phyloP scores from a whole-genome alignment of 305 asterid species.

The Fraxinus dipetala region DNA sequence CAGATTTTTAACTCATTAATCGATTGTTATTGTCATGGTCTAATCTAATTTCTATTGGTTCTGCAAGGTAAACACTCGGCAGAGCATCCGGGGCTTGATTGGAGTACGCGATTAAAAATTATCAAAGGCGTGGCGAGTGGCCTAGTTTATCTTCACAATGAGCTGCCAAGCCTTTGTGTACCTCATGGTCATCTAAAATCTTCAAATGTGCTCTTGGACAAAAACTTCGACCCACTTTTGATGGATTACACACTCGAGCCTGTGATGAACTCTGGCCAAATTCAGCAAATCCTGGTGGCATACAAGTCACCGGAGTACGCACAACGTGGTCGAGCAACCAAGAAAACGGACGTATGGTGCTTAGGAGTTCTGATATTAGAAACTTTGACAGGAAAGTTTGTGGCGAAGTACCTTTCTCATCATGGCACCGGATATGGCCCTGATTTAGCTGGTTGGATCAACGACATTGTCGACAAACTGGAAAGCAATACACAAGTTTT shows the following conservation, averaged over 20 bases:
- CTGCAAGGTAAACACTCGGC: conserved; percentile 48
- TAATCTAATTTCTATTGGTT: neutral
- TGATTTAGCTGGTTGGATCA: conserved; percentile 49
- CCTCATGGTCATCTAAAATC: conserved; percentile 79
- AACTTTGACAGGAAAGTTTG: conserved; percentile 56
- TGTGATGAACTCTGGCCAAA: conserved; percentile 55
- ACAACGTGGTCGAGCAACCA: conserved; percentile 37
- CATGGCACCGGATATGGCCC: conserved; percentile 31
- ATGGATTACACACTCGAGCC: conserved; percentile 81
- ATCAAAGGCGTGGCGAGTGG: conserved; percentile 77
- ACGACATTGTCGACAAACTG: conserved; percentile 31
- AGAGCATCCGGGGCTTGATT: conserved; percentile 41
- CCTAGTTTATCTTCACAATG: conserved; percentile 50
- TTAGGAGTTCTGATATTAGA: conserved; percentile 71
- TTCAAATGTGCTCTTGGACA: conserved; percentile 67
- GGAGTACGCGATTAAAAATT: conserved; percentile 65
- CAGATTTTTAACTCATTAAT: neutral
- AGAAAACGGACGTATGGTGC: conserved; percentile 86
- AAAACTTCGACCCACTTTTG: conserved; percentile 47
- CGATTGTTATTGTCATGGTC: neutral
- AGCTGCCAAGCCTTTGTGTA: conserved; percentile 55
- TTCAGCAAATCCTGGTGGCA: conserved; percentile 58
- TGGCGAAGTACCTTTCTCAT: conserved; percentile 42
- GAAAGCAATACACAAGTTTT: conserved; percentile 27
- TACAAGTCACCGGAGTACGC: conserved; percentile 71